Conservation (phyloP, 202 grass and related monocot species). For the Setaria italica region DNA sequence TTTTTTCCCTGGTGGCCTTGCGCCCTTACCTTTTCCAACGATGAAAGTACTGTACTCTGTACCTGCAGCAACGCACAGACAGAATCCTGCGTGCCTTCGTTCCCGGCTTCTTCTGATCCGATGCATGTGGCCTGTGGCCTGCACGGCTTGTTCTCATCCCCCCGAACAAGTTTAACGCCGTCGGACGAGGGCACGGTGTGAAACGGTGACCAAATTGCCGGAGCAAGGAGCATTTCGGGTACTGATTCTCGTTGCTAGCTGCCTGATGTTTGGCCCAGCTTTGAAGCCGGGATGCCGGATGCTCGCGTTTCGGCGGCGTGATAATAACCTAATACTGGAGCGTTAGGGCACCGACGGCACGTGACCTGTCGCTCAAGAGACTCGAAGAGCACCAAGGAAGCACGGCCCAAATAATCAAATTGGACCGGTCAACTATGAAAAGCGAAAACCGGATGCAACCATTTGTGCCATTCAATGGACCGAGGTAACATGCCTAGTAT, state of each 20-base stretch:
- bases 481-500: not conserved
- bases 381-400: not conserved
- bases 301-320: not conserved
- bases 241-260: not conserved
- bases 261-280: not conserved
- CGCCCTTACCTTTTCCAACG: conserved; percentile 9
- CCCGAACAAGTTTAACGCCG: not conserved
- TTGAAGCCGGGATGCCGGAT: not conserved
- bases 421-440: not conserved
- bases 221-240: not conserved
- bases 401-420: not conserved
- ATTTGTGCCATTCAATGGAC: not conserved
- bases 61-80: not conserved
- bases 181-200: not conserved
- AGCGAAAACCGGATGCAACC: not conserved
- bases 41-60: conserved; percentile 23
- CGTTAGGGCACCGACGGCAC: not conserved
- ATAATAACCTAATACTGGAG: not conserved
- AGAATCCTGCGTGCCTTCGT: conserved; percentile 13
- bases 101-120: not conserved
- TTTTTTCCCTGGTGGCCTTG: not conserved
- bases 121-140: conserved; percentile 15
- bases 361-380: conserved; percentile 16
- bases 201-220: not conserved
- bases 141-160: conserved; percentile 11